phyloP scores from a whole-genome alignment of 257 asterid species.

The Rhazya stricta region DNA sequence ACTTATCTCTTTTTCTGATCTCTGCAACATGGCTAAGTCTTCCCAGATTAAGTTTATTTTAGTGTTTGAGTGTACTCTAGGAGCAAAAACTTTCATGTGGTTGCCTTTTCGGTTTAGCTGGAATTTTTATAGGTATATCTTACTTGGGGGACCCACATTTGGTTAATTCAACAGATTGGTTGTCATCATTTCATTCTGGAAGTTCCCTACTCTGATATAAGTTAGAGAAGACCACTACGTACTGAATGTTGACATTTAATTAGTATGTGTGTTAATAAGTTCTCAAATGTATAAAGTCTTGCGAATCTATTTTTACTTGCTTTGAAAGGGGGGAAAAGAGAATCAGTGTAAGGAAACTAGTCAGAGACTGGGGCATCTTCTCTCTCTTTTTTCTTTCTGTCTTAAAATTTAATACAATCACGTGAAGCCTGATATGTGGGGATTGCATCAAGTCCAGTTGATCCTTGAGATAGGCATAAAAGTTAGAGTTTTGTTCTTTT shows the following conservation, averaged over 20 bases:
- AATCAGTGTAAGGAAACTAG: neutral
- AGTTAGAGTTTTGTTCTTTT: neutral
- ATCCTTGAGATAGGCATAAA: neutral
- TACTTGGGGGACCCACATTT: neutral
- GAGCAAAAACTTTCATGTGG: neutral
- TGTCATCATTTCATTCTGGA: neutral
- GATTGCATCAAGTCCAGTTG: neutral
- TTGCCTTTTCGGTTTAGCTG: slow-evolving; percentile 7
- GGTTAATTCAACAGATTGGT: neutral
- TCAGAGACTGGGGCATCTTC: slow-evolving; percentile 3
- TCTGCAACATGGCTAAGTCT: neutral
- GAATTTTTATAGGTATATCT: neutral
- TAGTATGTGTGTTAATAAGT: neutral
- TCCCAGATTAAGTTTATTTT: neutral
- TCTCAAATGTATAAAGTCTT: neutral
- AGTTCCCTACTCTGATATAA: neutral
- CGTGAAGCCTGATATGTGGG: neutral
- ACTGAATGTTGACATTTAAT: neutral
- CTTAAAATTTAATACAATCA: neutral
- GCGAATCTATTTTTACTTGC: neutral
- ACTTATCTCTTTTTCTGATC: neutral
- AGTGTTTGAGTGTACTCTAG: neutral
- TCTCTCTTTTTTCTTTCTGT: neutral
- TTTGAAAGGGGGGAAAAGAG: neutral
- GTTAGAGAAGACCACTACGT: neutral